phyloP scores from a whole-genome alignment of 2,329 filamentous ascomycete species.

The Colletotrichum costaricense region DNA sequence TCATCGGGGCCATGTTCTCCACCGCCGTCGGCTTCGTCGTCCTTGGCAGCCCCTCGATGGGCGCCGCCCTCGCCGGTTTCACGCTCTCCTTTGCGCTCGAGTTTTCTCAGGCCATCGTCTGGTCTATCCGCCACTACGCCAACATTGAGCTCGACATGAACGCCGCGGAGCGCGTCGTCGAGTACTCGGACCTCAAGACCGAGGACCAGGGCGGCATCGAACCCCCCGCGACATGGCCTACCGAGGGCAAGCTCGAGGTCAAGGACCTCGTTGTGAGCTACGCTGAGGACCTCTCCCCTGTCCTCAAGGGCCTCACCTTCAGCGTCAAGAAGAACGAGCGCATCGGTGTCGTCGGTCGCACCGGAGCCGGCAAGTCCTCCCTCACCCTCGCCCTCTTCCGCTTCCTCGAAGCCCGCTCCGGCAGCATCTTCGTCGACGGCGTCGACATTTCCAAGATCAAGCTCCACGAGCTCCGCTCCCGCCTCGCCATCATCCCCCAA shows the following conservation, averaged over 20 bases:
- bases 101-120: conserved; percentile 73
- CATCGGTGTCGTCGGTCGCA: conserved; percentile 81
- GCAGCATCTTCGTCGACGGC: conserved; percentile 77
- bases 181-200: conserved; percentile 77
- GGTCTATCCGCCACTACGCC: conserved; percentile 75
- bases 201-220: conserved; percentile 72
- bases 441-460: conserved; percentile 79
- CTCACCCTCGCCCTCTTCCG: conserved; percentile 82
- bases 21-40: conserved; percentile 74
- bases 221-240: conserved; percentile 80
- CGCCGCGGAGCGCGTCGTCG: conserved; percentile 78
- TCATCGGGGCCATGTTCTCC: conserved; percentile 77
- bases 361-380: conserved; percentile 82
- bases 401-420: conserved; percentile 76
- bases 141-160: conserved; percentile 84
- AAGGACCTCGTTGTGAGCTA: conserved; percentile 78
- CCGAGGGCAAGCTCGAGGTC: conserved; percentile 79
- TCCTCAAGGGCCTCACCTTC: conserved; percentile 78
- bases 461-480: conserved; percentile 76
- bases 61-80: conserved; percentile 79
- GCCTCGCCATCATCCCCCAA: conserved; percentile 82
- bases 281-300: conserved; percentile 75
- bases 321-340: conserved; percentile 74
- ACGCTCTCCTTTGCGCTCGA: conserved; percentile 79
- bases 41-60: conserved; percentile 69